Percentiles rank a stretch among this genome's conserved stretches.
Conservation (phyloP, 73 alveolate genomes). For the Uronychia setigera region DNA sequence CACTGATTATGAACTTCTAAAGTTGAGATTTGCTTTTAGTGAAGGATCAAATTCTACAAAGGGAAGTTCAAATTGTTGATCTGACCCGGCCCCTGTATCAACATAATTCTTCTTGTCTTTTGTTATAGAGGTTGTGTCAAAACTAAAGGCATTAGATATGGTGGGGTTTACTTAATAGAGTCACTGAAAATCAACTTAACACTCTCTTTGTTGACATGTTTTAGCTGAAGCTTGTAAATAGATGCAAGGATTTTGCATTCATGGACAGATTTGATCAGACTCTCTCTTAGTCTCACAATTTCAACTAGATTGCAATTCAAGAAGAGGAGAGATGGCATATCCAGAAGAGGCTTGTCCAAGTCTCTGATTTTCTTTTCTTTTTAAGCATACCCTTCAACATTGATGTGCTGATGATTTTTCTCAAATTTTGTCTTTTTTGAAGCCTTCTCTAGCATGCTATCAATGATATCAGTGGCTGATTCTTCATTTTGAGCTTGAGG, state of each 20-base stretch:
- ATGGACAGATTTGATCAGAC: slow-evolving; percentile 20
- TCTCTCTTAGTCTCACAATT: slow-evolving; percentile 48
- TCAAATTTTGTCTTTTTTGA: neutral
- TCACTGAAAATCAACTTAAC: slow-evolving; percentile 34
- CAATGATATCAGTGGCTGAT: slow-evolving; percentile 16
- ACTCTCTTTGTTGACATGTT: slow-evolving; percentile 26
- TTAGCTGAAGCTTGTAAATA: slow-evolving; percentile 23
- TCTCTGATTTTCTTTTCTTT: neutral
- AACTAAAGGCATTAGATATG: neutral
- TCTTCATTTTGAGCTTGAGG: slow-evolving; percentile 10
- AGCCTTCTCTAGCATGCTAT: neutral
- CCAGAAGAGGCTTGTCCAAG: slow-evolving; percentile 1
- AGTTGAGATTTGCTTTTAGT: slow-evolving; percentile 43
- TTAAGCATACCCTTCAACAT: neutral
- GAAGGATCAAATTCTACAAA: slow-evolving; percentile 60
- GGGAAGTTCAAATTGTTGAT: slow-evolving; percentile 24
- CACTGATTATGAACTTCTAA: slow-evolving; percentile 30
- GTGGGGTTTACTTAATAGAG: slow-evolving; percentile 26
- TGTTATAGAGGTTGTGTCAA: slow-evolving; percentile 44
- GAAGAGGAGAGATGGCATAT: slow-evolving; percentile 36
- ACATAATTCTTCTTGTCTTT: slow-evolving; percentile 43
- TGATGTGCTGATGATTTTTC: neutral
- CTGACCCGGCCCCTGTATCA: slow-evolving; percentile 46
- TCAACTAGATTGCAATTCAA: slow-evolving; percentile 56
- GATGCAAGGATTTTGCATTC: slow-evolving; percentile 33